These are phyloP conservation scores for Blastomyces percursus DNA, from an alignment of 2,329 filamentous ascomycete species.

Conservation along the genomic window DNA sequence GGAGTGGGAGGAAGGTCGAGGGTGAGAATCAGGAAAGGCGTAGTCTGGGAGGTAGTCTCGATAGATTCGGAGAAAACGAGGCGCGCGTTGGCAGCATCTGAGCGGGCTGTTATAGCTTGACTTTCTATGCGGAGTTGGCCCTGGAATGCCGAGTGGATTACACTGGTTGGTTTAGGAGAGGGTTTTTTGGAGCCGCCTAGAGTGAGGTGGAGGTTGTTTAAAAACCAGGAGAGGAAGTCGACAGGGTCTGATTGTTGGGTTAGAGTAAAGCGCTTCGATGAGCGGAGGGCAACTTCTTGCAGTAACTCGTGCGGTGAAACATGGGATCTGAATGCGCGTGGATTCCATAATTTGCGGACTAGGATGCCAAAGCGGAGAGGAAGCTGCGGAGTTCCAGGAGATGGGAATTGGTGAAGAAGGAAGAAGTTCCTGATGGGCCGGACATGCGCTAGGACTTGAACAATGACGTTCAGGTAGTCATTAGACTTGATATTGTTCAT, in stretches of 20 bases:
- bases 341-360: slow-evolving; percentile 96
- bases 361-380: slow-evolving; percentile 80
- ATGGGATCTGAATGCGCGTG: slow-evolving; percentile 88
- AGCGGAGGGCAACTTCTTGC: slow-evolving; percentile 82
- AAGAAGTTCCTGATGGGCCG: slow-evolving; percentile 82
- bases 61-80: slow-evolving; percentile 88
- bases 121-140: slow-evolving; percentile 85
- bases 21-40: slow-evolving; percentile 81
- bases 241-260: slow-evolving; percentile 89
- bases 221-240: slow-evolving; percentile 93
- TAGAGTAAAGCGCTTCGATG: slow-evolving; percentile 84
- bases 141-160: slow-evolving; percentile 88
- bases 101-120: slow-evolving; percentile 83
- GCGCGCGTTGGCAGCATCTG: slow-evolving; percentile 67
- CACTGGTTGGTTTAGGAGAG: slow-evolving; percentile 52
- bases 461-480: slow-evolving; percentile 93
- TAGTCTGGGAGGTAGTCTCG: slow-evolving; percentile 62
- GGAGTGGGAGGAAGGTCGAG: slow-evolving; percentile 85
- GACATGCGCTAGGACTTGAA: slow-evolving; percentile 85
- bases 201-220: slow-evolving; percentile 87
- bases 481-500: slow-evolving; percentile 99
- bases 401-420: slow-evolving; percentile 68
- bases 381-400: slow-evolving; percentile 58
- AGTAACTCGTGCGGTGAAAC: slow-evolving; percentile 95
- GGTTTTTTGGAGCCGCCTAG: slow-evolving; percentile 85